Evolutionary conservation across 2,329 filamentous ascomycete genomes (phyloP), one percentile per base, ranked within the genome.

Genomic region (Microcyclospora tardicrescens): DNA sequence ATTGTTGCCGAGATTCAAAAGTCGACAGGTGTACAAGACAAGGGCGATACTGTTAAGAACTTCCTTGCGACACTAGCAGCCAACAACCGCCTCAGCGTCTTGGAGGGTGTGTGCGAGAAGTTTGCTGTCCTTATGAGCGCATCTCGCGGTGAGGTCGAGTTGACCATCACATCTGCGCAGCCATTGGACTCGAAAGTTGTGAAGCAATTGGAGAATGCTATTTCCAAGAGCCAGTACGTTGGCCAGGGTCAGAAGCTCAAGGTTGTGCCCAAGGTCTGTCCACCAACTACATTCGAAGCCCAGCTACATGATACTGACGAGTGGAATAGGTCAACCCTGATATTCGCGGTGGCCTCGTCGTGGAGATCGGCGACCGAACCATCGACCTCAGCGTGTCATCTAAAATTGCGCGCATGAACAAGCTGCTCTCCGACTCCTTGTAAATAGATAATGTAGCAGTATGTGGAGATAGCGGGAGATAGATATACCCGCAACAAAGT

Each of bases 331-430:
- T 96, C 65, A 91, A 94, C 77, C 75, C 89, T 45, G 89, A 96
- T 43, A 89, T 98, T 60, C 68, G 93, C 51, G 91, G 91, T 52
- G 91, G 91, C 46, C 79, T 98, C 52, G 68, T 98, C 51, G 89
- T 98, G 60, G 89, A 96, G 71, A 82, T 96, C 54, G 89, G 87
- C 59, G 89, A 96, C 75, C 83, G 89, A 61, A 96, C 89, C 64
- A 94, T 98, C 61, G 91, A 98, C 69, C 81, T 95, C 55, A 91
- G 82, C 67, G 87, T 98, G 59, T 89, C 89, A 36, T 73, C 83
- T 63, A 93, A 89, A 76, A 81, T 98, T 67, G 76, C 84, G 64
- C 93, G 86, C 79, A 84, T 98, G 77, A 98, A 98, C 84, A 98
- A 96, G 81, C 80, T 94, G 64, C 82, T 98, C 62, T 87, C 76